These are phyloP conservation scores for Alternaria arborescens DNA, from an alignment of 2,329 filamentous ascomycete species.

Conservation along the genomic window DNA sequence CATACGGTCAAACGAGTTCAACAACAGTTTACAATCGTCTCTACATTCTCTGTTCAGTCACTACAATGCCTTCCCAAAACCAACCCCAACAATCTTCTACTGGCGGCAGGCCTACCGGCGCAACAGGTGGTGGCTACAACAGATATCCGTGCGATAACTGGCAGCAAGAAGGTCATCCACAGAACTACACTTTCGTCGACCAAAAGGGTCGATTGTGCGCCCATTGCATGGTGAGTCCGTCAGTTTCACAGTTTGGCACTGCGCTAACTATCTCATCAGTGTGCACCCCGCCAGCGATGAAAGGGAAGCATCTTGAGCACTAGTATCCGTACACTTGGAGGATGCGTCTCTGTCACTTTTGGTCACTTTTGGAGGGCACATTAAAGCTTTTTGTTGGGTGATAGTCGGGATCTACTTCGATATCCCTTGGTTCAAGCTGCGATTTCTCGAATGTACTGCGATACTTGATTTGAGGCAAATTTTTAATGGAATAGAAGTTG, in stretches of 20 bases:
- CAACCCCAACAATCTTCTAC: slow-evolving; percentile 25
- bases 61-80: slow-evolving; percentile 25
- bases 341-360: neutral
- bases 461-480: neutral
- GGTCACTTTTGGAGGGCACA: neutral
- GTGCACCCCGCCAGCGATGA: slow-evolving; percentile 31
- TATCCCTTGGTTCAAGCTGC: neutral
- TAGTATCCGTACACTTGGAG: neutral
- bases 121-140: slow-evolving; percentile 32
- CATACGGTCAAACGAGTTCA: neutral
- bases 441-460: neutral
- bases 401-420: neutral
- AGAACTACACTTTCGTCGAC: slow-evolving; percentile 30
- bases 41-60: neutral
- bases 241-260: slow-evolving; percentile 18
- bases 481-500: slow-evolving; percentile 14
- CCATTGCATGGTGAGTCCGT: slow-evolving; percentile 35
- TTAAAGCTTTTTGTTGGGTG: neutral
- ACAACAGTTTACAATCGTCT: neutral
- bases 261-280: slow-evolving; percentile 32
- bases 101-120: slow-evolving; percentile 34
- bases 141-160: slow-evolving; percentile 33
- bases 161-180: slow-evolving; percentile 30
- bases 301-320: neutral
- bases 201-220: slow-evolving; percentile 30